These are phyloP conservation scores for Didymella segeticola DNA, from an alignment of 2,329 filamentous ascomycete species.

Conservation along the genomic window DNA sequence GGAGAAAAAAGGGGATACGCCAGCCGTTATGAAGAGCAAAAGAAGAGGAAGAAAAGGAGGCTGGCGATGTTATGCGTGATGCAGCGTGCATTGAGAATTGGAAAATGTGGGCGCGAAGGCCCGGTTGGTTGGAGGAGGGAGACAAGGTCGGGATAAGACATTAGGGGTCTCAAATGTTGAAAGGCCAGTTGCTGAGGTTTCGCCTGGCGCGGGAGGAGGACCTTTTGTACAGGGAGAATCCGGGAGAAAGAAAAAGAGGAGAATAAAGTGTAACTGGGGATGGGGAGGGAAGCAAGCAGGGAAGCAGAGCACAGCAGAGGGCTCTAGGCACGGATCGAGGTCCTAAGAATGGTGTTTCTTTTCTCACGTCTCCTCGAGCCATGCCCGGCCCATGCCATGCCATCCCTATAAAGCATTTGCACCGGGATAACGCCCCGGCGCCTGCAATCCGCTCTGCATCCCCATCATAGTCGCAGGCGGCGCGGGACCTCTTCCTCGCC, in stretches of 20 bases:
- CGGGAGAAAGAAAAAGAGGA: background rate
- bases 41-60: too few relatives aligned
- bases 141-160: slow-evolving; percentile 14
- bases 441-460: slow-evolving; percentile 34
- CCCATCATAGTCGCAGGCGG: slow-evolving; percentile 34
- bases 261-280: background rate
- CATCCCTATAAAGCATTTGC: slow-evolving; percentile 40
- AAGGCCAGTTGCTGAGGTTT: background rate
- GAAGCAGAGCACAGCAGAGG: background rate
- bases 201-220: slow-evolving; percentile 1
- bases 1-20: too few relatives aligned
- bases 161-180: slow-evolving; percentile 17
- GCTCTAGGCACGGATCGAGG: too few relatives aligned
- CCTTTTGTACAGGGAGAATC: slow-evolving; percentile 13
- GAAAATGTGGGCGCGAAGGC: too few relatives aligned
- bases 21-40: too few relatives aligned
- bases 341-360: too few relatives aligned
- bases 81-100: too few relatives aligned
- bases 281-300: background rate
- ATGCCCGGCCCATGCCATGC: slow-evolving; percentile 8
- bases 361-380: too few relatives aligned
- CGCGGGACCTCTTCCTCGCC: slow-evolving; percentile 40
- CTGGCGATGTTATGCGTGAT: too few relatives aligned
- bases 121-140: too few relatives aligned
- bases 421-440: slow-evolving; percentile 44